These are phyloP conservation scores for Pelargonium australe DNA, from an alignment of 441 rosid species.

Conservation along the genomic window DNA sequence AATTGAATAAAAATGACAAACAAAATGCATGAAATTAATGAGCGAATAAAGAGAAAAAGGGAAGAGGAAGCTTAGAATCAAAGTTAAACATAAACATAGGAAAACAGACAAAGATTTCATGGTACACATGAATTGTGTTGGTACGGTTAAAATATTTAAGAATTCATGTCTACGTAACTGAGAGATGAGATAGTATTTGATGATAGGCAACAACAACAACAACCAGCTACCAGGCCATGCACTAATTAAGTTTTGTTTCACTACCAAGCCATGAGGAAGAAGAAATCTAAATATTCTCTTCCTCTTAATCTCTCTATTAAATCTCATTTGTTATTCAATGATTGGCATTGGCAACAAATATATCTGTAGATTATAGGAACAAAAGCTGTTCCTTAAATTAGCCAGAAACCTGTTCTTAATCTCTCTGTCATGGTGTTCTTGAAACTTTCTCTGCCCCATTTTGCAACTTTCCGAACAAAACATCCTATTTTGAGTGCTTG, in stretches of 20 bases:
- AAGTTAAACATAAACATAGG: constrained; percentile 22
- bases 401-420: no score
- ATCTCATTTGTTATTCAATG: constrained; percentile 7
- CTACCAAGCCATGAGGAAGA: constrained; percentile 29
- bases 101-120: constrained; percentile 12
- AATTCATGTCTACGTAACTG: background rate
- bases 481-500: constrained; percentile 22
- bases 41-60: constrained; percentile 27
- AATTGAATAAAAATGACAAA: constrained; percentile 12
- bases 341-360: background rate
- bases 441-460: constrained; percentile 28
- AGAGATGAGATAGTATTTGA: no score
- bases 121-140: background rate
- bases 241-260: background rate
- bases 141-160: constrained; percentile 3
- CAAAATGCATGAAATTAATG: constrained; percentile 14
- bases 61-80: constrained; percentile 38
- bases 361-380: constrained; percentile 6
- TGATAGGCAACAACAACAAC: background rate
- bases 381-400: no score
- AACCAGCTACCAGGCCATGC: constrained; percentile 17
- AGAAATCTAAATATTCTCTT: constrained; percentile 38
- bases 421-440: constrained; percentile 27
- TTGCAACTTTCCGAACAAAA: constrained; percentile 24
- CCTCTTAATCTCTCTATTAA: constrained; percentile 24